Conservation (phyloP, 2,329 filamentous ascomycete species). For the Penicillium oxalicum region DNA sequence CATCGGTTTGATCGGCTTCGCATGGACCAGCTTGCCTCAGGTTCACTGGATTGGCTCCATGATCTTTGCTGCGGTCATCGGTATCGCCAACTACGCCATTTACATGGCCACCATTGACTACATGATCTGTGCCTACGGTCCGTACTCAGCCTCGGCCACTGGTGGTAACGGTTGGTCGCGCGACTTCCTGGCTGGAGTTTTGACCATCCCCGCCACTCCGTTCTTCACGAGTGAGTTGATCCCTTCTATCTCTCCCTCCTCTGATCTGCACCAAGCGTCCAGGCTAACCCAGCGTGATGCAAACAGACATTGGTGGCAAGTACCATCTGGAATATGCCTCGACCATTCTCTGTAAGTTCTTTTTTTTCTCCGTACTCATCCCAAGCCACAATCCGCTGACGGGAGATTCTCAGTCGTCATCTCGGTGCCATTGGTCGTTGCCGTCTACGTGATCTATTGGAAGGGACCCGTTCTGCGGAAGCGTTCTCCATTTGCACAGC, state of each 20-base stretch:
- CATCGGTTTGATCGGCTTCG: slow-evolving; percentile 58
- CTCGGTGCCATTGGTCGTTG: slow-evolving; percentile 54
- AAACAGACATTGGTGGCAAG: slow-evolving; percentile 48
- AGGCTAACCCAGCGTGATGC: no score
- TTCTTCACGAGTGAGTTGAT: slow-evolving; percentile 36
- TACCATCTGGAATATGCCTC: slow-evolving; percentile 55
- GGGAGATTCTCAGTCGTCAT: slow-evolving; percentile 43
- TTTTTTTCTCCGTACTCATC: background rate
- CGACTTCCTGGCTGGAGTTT: slow-evolving; percentile 58
- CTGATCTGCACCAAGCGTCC: no score
- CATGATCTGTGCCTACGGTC: slow-evolving; percentile 62
- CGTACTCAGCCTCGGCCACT: slow-evolving; percentile 60
- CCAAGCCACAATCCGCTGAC: background rate
- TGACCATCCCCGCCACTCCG: slow-evolving; percentile 56
- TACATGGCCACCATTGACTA: slow-evolving; percentile 65
- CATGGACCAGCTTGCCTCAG: slow-evolving; percentile 52
- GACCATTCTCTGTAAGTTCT: slow-evolving; percentile 52
- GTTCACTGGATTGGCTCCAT: slow-evolving; percentile 59
- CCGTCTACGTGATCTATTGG: slow-evolving; percentile 63
- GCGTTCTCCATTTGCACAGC: slow-evolving; percentile 60
- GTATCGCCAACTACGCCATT: slow-evolving; percentile 58
- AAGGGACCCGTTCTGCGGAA: slow-evolving; percentile 56
- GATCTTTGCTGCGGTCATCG: slow-evolving; percentile 55
- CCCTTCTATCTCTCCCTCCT: background rate
- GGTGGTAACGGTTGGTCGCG: slow-evolving; percentile 62